Percentiles rank a stretch among this genome's conserved stretches.
Conservation (phyloP, 1,284 basidiomycete species). For the Heliocybe sulcata region DNA sequence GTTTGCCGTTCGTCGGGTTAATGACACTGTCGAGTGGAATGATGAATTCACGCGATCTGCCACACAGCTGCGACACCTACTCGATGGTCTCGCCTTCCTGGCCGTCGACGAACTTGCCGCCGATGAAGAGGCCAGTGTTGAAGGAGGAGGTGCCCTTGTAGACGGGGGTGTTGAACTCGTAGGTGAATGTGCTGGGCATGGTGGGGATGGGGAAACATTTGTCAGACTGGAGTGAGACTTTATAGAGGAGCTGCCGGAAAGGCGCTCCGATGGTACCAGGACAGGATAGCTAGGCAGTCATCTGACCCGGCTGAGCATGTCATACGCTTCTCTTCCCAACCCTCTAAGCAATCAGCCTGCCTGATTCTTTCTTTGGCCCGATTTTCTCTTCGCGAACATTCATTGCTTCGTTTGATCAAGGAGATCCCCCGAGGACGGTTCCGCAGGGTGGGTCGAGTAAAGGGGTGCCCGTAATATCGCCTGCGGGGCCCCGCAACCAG, state of each 20-base stretch:
- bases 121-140: conserved; percentile 76
- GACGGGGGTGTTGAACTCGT: conserved; percentile 58
- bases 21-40: background rate
- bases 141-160: conserved; percentile 71
- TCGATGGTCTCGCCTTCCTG: conserved; percentile 60
- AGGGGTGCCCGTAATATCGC: too few relatives aligned
- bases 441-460: too few relatives aligned
- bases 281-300: too few relatives aligned
- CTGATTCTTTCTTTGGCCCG: too few relatives aligned
- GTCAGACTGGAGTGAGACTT: background rate
- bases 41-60: background rate
- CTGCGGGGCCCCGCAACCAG: too few relatives aligned
- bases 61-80: conserved; percentile 29
- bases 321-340: too few relatives aligned
- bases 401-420: too few relatives aligned
- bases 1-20: conserved; percentile 55
- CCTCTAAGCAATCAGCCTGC: too few relatives aligned
- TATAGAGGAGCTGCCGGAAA: background rate
- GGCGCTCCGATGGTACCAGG: too few relatives aligned
- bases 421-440: too few relatives aligned
- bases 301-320: too few relatives aligned
- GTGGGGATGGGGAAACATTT: conserved; percentile 12
- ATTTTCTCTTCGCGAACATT: too few relatives aligned
- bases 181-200: conserved; percentile 31
- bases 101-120: conserved; percentile 75